Percentiles rank a stretch among this genome's conserved stretches.
Evolutionary conservation across 169 alveolate genomes (phyloP).

Genomic region (Plasmodium vivax): DNA sequence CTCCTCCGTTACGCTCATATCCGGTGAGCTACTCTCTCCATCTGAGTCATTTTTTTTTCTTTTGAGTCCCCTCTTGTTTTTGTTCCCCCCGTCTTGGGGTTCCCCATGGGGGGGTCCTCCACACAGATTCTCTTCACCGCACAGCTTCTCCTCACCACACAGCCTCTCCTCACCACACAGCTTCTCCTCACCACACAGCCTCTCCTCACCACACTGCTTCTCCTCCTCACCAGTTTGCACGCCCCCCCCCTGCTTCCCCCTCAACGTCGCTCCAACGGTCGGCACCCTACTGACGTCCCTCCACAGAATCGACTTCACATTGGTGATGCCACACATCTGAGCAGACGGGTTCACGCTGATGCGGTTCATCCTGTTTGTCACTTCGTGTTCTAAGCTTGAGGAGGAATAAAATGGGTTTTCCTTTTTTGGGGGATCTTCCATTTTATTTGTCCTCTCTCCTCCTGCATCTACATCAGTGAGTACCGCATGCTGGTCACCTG

Average conservation of each 20-base stretch:
- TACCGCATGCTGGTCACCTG: neutral
- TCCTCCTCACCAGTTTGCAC: neutral
- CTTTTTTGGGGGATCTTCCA: neutral
- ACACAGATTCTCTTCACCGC: too few relatives aligned
- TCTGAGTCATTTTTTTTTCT: neutral
- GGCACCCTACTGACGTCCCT: neutral
- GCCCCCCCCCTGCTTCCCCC: neutral
- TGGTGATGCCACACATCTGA: neutral
- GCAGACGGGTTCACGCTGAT: neutral
- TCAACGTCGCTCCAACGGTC: neutral
- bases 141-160: too few relatives aligned
- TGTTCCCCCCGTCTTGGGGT: neutral
- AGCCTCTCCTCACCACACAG: too few relatives aligned
- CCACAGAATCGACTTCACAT: neutral
- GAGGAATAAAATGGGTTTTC: neutral
- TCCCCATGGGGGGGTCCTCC: neutral
- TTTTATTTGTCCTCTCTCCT: neutral
- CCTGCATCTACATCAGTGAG: neutral
- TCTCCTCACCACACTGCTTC: neutral
- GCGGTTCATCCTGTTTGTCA: neutral
- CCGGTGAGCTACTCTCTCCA: neutral
- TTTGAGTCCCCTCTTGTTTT: neutral
- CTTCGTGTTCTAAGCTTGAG: neutral
- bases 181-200: too few relatives aligned
- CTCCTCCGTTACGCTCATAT: neutral